These are phyloP conservation scores for Artemisia argyi DNA, from an alignment of 129 eudicot species.

Conservation along the genomic window DNA sequence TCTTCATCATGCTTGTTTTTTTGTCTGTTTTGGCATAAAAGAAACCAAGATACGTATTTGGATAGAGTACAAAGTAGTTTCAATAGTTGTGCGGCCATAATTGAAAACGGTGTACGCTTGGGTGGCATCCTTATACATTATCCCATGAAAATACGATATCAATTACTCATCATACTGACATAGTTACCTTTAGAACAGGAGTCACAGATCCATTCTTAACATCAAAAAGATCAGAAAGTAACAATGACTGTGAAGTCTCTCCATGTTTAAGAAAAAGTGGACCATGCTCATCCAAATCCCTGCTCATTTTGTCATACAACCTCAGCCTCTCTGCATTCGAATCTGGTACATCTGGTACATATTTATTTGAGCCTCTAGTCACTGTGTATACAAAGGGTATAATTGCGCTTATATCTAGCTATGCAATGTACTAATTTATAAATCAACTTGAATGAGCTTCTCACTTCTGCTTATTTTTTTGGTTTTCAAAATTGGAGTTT, in stretches of 20 bases:
- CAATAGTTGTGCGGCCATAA: too few species aligned
- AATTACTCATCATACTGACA: slow-evolving; percentile 1
- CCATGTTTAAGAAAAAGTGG: slow-evolving; percentile 83
- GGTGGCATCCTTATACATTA: too few species aligned
- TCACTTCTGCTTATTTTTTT: too few species aligned
- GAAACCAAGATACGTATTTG: too few species aligned
- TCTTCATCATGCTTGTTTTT: too few species aligned
- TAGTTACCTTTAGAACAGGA: slow-evolving; percentile 68
- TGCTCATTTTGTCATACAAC: slow-evolving; percentile 70
- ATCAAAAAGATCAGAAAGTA: slow-evolving; percentile 74
- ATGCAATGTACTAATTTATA: too few species aligned
- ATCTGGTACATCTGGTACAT: slow-evolving; percentile 39
- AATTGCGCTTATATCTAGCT: not conserved
- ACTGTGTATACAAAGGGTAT: not conserved
- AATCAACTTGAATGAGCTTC: too few species aligned
- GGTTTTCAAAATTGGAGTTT: too few species aligned
- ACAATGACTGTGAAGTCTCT: slow-evolving; percentile 82
- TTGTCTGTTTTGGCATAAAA: too few species aligned
- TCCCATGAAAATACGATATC: not conserved
- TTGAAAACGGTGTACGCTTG: too few species aligned
- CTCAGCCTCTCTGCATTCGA: slow-evolving; percentile 57
- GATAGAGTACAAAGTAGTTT: too few species aligned
- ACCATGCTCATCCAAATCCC: slow-evolving; percentile 83
- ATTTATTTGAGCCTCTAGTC: slow-evolving; percentile 16
- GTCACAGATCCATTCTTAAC: slow-evolving; percentile 57